A percentile compares a stretch with the other conserved stretches of the same genome.
phyloP scores from a whole-genome alignment of 495 filamentous ascomycete genomes.

The Penicillium desertorum region DNA sequence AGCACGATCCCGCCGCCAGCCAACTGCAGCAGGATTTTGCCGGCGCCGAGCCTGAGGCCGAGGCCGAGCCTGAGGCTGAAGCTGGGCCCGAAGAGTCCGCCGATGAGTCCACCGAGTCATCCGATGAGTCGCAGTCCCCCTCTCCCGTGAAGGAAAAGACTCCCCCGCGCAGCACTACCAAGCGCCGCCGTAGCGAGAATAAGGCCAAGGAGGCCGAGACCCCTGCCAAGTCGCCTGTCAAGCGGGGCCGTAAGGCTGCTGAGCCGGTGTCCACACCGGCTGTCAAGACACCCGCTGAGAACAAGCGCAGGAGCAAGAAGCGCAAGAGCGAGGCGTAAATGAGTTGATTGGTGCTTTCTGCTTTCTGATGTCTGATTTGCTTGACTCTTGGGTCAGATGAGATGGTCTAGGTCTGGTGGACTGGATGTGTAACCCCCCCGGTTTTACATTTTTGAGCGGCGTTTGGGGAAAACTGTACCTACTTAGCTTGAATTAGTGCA shows the following conservation, averaged over 20 bases:
- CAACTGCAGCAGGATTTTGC: constrained; percentile 56
- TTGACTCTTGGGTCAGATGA: constrained; percentile 6
- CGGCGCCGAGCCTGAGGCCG: constrained; percentile 47
- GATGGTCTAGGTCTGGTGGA: constrained; percentile 1
- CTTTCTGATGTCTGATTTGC: constrained; percentile 16
- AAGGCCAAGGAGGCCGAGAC: constrained; percentile 46
- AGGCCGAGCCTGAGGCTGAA: constrained; percentile 19
- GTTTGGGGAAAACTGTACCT: constrained; percentile 5
- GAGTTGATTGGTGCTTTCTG: neutral
- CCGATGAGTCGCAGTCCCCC: constrained; percentile 44
- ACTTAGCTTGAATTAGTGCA: constrained; percentile 2
- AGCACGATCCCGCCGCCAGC: constrained; percentile 58
- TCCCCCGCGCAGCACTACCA: constrained; percentile 49
- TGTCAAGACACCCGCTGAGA: constrained; percentile 44
- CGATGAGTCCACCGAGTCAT: constrained; percentile 36
- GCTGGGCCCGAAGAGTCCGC: constrained; percentile 34
- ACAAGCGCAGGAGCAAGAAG: constrained; percentile 63
- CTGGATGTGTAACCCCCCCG: constrained; percentile 9
- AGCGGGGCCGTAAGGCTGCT: constrained; percentile 49
- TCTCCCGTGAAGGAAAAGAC: constrained; percentile 55
- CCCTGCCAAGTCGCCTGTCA: constrained; percentile 34
- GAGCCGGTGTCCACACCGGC: constrained; percentile 31
- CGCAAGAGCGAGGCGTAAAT: constrained; percentile 58
- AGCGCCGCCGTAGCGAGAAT: constrained; percentile 47
- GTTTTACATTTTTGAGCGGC: constrained; percentile 6